phyloP scores from a whole-genome alignment of 2,329 filamentous ascomycete genomes.

The Didymella keratinophila region DNA sequence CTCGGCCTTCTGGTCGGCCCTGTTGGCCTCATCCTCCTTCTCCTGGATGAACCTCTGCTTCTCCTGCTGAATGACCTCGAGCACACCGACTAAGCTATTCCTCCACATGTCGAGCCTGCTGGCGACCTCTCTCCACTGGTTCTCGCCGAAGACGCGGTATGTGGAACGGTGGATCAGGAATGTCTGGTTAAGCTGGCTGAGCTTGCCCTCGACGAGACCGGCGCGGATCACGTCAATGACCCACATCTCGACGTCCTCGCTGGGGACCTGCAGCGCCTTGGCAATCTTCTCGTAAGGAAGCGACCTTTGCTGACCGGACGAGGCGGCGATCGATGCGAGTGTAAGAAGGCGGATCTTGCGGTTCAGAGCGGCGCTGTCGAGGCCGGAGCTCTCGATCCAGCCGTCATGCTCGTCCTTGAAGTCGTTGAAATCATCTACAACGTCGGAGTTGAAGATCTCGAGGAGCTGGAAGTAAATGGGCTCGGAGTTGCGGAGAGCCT shows the following conservation, averaged over 20 bases:
- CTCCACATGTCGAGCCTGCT: constrained; percentile 92
- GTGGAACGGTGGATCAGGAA: constrained; percentile 96
- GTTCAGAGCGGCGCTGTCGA: constrained; percentile 76
- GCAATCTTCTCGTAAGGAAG: constrained; percentile 88
- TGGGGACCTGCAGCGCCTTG: constrained; percentile 81
- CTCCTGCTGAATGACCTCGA: constrained; percentile 79
- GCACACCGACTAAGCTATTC: constrained; percentile 78
- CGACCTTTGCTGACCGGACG: constrained; percentile 77
- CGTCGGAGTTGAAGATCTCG: constrained; percentile 93
- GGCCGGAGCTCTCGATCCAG: constrained; percentile 79
- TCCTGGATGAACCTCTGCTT: constrained; percentile 79
- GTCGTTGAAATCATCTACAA: constrained; percentile 93
- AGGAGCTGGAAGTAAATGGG: constrained; percentile 88
- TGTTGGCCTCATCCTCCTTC: constrained; percentile 78
- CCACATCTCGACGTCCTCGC: constrained; percentile 94
- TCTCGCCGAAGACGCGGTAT: constrained; percentile 96
- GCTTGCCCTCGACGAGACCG: constrained; percentile 93
- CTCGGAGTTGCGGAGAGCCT: constrained; percentile 85
- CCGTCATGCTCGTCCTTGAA: constrained; percentile 91
- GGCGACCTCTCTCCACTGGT: constrained; percentile 96
- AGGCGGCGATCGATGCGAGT: constrained; percentile 86
- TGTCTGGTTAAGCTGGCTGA: constrained; percentile 89
- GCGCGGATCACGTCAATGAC: constrained; percentile 98
- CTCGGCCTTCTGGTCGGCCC: constrained; percentile 71
- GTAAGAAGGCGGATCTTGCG: constrained; percentile 97